Evolutionary conservation across 768 basidiomycete genomes (phyloP).

Genomic region (Tulasnella sp.): DNA sequence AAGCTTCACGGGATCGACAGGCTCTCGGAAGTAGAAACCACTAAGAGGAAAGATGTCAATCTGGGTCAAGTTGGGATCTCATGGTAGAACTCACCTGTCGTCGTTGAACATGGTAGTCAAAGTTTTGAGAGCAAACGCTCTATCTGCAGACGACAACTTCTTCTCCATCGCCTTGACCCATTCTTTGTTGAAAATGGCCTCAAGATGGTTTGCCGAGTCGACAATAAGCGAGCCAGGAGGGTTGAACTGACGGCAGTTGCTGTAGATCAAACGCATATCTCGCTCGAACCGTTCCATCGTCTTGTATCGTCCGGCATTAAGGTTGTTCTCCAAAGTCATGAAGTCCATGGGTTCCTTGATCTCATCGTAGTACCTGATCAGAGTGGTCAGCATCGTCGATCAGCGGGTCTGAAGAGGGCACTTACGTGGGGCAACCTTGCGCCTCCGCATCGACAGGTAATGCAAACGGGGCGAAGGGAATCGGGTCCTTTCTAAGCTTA

Average conservation of each 20-base stretch:
- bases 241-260: slow-evolving; percentile 93
- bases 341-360: slow-evolving; percentile 95
- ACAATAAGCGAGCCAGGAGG: slow-evolving; percentile 76
- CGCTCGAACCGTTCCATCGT: slow-evolving; percentile 81
- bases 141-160: slow-evolving; percentile 77
- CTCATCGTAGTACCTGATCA: slow-evolving; percentile 84
- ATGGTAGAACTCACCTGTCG: slow-evolving; percentile 53
- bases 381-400: not conserved
- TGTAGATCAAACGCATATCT: slow-evolving; percentile 81
- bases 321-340: slow-evolving; percentile 71
- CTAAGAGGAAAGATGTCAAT: slow-evolving; percentile 37
- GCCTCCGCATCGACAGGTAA: slow-evolving; percentile 79
- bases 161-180: slow-evolving; percentile 78
- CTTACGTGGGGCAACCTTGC: slow-evolving; percentile 91
- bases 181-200: slow-evolving; percentile 78
- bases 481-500: slow-evolving; percentile 60
- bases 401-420: slow-evolving; percentile 36
- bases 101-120: slow-evolving; percentile 73
- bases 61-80: slow-evolving; percentile 36
- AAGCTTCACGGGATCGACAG: slow-evolving; percentile 84
- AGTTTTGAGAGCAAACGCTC: slow-evolving; percentile 71
- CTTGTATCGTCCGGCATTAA: slow-evolving; percentile 67
- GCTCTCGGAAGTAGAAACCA: slow-evolving; percentile 66
- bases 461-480: slow-evolving; percentile 67
- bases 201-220: slow-evolving; percentile 70